Evolutionary conservation across 2,329 filamentous ascomycete genomes (phyloP), one percentile per base, ranked within the genome.

Genomic region (Sordariomycetes sp.): DNA sequence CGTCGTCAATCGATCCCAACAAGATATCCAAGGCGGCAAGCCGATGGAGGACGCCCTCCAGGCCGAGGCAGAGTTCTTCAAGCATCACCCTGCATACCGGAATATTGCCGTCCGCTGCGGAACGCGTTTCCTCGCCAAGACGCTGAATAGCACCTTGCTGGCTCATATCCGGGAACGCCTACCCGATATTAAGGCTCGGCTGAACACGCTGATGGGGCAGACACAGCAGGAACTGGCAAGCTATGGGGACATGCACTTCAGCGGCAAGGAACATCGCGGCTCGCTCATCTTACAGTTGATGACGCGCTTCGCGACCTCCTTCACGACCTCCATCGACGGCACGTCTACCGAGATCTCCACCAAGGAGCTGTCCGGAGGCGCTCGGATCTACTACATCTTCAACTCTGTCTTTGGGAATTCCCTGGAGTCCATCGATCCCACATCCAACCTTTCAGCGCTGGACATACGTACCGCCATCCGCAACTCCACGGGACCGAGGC

Each of bases 141-240:
- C 89, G 15, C 79, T 99, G 60, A 99, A 97, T 72, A 86, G 86
- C 51, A 99, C 94, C 13, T 79, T 99, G 62, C 97, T 99, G 94
- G 75, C 84, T 24, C 94, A 99, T 67, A 99, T 99, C 67, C 87
- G 94, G 60, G 94, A 99, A 69, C 84, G 94, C 53, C 76, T 99
- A 64, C 94, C 94, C 34, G 94, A 99, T 70, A 99, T 99, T 76
- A 99, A 99, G 74, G 94, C 94, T 54, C 86, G 94, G 57, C 79
- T 99, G 60, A 99, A 99, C 71, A 99, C 94, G 1, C 76, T 99
- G 55, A 99, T 99, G 94, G 94, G 94, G n/a, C 94, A 99, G 72
- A 97, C 94, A 54, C 94, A 99, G 68, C 94, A 99, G 74, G 94
- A 99, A 70, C 79, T 99, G 58, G 94, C 94, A 51, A 96, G 92